phyloP scores from a whole-genome alignment of 306 rosid genomes.

The Oemleria cerasiformis region DNA sequence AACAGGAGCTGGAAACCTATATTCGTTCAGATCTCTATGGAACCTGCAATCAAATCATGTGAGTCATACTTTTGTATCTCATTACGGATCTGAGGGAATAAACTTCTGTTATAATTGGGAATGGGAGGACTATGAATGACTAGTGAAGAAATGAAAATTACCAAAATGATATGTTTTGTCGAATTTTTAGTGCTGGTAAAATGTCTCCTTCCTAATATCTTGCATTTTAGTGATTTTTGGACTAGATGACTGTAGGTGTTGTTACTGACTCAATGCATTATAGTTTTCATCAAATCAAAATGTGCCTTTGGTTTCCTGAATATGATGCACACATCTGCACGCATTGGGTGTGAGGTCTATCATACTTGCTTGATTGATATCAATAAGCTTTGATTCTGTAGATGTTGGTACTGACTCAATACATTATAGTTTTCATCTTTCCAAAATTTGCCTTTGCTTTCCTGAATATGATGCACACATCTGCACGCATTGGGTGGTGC shows the following conservation, averaged over 20 bases:
- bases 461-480: not conserved
- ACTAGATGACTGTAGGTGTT: not conserved
- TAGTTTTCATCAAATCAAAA: not conserved
- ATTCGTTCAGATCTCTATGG: conserved; percentile 76
- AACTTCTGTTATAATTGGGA: conserved; percentile 6
- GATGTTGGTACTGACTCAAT: not conserved
- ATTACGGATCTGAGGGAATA: not conserved
- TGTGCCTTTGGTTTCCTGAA: not conserved
- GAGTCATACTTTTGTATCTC: conserved; percentile 33
- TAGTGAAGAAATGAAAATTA: not conserved
- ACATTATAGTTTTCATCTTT: not conserved
- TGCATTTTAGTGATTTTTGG: not conserved
- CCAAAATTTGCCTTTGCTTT: not conserved
- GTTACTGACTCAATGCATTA: not conserved
- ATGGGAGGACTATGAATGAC: not conserved
- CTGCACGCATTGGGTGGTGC: not conserved
- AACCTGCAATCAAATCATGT: conserved; percentile 57
- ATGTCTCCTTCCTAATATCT: conserved; percentile 4
- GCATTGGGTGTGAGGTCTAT: not conserved
- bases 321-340: not conserved
- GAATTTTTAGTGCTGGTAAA: conserved; percentile 5
- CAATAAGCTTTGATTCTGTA: conserved; percentile 2
- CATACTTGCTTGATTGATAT: not conserved
- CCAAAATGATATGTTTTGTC: not conserved
- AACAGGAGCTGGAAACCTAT: conserved; percentile 76